These are phyloP conservation scores for Ustilago bromivora DNA, from an alignment of 1,284 basidiomycete species.

Conservation along the genomic window DNA sequence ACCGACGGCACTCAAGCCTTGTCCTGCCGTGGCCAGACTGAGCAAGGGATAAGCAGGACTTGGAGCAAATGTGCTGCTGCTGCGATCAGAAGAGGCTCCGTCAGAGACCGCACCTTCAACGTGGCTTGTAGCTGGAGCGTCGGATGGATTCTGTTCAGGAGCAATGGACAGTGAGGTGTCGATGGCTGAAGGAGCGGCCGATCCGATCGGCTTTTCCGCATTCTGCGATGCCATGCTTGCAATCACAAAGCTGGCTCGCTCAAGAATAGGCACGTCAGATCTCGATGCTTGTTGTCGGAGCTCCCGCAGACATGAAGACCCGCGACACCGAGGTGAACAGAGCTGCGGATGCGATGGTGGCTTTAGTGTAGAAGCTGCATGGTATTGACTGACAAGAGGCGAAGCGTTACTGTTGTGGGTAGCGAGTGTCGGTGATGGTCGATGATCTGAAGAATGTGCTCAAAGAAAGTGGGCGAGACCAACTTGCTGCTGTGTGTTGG, in stretches of 20 bases:
- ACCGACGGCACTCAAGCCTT: constrained; percentile 20
- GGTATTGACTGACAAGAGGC: not conserved
- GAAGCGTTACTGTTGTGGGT: not conserved
- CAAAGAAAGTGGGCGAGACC: not conserved
- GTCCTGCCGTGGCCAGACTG: constrained; percentile 39
- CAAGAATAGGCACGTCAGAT: not conserved
- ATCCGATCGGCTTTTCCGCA: not conserved
- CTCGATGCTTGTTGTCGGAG: not conserved
- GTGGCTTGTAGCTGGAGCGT: not conserved
- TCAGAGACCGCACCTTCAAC: not conserved
- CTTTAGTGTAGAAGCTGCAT: constrained; percentile 26
- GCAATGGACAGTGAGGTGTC: not conserved
- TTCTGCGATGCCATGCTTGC: constrained; percentile 19
- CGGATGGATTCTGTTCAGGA: not conserved
- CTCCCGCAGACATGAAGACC: not conserved
- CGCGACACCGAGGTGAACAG: constrained; percentile 9
- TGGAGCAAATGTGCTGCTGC: constrained; percentile 9
- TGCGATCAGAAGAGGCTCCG: constrained; percentile 3
- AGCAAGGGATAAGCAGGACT: constrained; percentile 24
- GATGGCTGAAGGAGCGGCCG: not conserved
- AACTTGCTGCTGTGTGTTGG: not conserved
- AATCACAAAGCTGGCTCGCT: not conserved
- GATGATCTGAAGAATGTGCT: not conserved
- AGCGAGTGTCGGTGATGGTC: not conserved
- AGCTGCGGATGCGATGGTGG: not conserved